Percentiles rank a stretch among this genome's conserved stretches.
These are phyloP conservation scores for Beauveria brongniartii DNA, from an alignment of 2,329 filamentous ascomycete species.

Conservation along the genomic window DNA sequence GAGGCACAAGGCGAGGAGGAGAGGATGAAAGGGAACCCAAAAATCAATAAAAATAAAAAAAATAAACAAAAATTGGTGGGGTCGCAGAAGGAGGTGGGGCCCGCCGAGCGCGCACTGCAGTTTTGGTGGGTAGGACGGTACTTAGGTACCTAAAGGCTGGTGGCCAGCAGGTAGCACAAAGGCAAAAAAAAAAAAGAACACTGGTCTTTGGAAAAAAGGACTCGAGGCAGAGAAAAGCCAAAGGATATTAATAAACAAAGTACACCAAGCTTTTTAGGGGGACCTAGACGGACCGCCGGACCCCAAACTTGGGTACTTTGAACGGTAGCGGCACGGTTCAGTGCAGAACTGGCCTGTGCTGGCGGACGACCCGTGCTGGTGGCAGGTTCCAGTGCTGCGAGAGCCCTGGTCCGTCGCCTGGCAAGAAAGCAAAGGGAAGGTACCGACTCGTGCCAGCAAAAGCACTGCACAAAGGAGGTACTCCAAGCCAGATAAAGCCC, in stretches of 20 bases:
- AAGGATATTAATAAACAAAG: too few relatives aligned
- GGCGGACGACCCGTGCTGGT: background rate
- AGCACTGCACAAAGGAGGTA: background rate
- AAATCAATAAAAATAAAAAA: background rate
- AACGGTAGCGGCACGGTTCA: background rate
- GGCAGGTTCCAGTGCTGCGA: background rate
- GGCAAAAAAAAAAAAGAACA: too few relatives aligned
- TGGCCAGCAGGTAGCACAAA: background rate
- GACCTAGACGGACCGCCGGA: too few relatives aligned
- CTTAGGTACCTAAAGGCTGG: background rate
- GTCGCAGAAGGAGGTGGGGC: background rate
- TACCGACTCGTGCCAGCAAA: background rate
- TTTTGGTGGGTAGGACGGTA: background rate
- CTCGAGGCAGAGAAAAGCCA: too few relatives aligned
- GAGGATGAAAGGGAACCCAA: background rate
- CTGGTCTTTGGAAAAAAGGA: too few relatives aligned
- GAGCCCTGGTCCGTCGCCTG: background rate
- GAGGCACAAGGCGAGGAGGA: background rate
- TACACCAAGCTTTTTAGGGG: too few relatives aligned
- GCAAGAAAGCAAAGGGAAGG: background rate
- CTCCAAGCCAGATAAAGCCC: background rate
- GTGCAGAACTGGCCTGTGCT: background rate
- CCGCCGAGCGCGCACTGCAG: too few relatives aligned
- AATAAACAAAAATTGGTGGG: conserved; percentile 6
- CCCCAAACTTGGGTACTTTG: background rate